Evolutionary conservation across 2,329 filamentous ascomycete species (phyloP).

Genomic region (Pezicula neosporulosa): DNA sequence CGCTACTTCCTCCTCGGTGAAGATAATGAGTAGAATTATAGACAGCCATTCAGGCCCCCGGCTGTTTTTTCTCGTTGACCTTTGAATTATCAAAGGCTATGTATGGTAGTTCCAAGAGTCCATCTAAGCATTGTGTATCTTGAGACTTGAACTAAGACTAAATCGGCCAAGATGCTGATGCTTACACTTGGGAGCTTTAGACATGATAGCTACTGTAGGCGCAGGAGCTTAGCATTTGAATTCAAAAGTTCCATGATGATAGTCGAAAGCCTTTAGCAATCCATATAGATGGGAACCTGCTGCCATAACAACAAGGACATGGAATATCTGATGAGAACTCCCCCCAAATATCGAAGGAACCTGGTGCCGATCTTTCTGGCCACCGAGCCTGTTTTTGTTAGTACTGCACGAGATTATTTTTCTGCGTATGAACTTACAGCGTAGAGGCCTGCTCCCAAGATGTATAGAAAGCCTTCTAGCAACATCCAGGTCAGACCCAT

Average conservation of each 20-base stretch:
- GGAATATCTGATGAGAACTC: conserved; percentile 94
- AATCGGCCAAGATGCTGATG: too few species aligned
- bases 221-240: conserved; percentile 17
- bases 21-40: too few species aligned
- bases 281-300: conserved; percentile 79
- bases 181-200: too few species aligned
- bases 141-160: too few species aligned
- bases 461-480: conserved; percentile 78
- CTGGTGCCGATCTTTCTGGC: conserved; percentile 77
- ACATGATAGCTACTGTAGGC: too few species aligned
- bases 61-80: too few species aligned
- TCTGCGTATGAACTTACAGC: conserved; percentile 52
- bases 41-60: too few species aligned
- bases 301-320: conserved; percentile 81
- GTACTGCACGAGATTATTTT: not conserved
- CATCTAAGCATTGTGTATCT: too few species aligned
- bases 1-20: too few species aligned
- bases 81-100: too few species aligned
- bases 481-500: conserved; percentile 82
- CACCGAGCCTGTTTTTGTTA: conserved; percentile 57
- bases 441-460: conserved; percentile 81
- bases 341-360: conserved; percentile 88
- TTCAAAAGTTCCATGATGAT: conserved; percentile 58
- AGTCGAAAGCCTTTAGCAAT: conserved; percentile 81
- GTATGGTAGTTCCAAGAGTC: too few species aligned